Evolutionary conservation across 2,329 filamentous ascomycete genomes (phyloP), one percentile per base, ranked within the genome.

Genomic region (Colletotrichum echinochloae): DNA sequence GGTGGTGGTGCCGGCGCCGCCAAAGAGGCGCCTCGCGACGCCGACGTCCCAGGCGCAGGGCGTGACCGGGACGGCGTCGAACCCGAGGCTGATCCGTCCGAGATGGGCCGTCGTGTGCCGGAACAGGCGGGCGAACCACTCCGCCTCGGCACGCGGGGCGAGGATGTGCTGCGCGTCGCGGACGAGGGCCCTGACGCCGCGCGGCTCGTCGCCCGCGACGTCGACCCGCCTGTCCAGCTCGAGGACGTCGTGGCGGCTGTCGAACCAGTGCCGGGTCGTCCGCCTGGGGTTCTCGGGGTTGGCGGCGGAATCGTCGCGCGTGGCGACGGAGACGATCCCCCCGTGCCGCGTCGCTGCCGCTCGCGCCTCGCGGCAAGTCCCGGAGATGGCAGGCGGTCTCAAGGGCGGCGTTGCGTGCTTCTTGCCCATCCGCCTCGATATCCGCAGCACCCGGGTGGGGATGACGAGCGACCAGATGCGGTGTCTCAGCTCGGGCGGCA

Each of bases 401-500:
- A 60, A n/a, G 0, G 14, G 35, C 8, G 30, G 20, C 0, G 26
- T 14, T 16, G 4, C 14, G 18, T 26, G 54, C 30, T 49, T 49
- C 52, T 61, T 51, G 28, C 23, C 5, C 3, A 37, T 23, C 26
- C 35, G 49, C 18, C 23, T 52, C 35, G 26, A 56, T 41, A 60
- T 7, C 20, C 66, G 66, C 12, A 71, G 49, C 1, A 66, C 48
- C 6, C 69, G 26, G 5, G 44, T 44, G 0, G 69, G 65, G 11
- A 71, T 33, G 8, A 55, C 49, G 7, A 70, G 66, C 2, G 55
- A 54, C 69, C 69, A 71, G 26, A 71, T n/a, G 0, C 69, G 65
- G 16, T 65, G 60, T 14, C 69, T 48, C 2, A 71, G 55, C 16
- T 71, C 69, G 9, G 69, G 69, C 16, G 69, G 69, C 48, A 71